Percentiles rank a stretch among this genome's conserved stretches.
These are phyloP conservation scores for Elsinoe perseae DNA, from an alignment of 2,329 filamentous ascomycete genomes.

Conservation along the genomic window DNA sequence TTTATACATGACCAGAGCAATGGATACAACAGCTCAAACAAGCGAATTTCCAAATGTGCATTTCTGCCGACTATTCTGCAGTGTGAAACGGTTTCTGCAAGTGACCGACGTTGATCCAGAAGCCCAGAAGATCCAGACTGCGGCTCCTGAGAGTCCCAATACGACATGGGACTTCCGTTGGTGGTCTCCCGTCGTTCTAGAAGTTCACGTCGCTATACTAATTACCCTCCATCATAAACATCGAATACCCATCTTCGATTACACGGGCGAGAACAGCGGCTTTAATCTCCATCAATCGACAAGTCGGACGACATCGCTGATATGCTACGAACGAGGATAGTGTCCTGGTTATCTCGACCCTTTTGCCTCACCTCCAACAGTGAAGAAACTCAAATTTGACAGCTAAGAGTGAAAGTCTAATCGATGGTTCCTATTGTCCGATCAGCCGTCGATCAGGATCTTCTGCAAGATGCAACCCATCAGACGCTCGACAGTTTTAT, in stretches of 20 bases:
- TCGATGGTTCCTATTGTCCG: background rate
- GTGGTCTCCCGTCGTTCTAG: slow-evolving; percentile 9
- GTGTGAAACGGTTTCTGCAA: background rate
- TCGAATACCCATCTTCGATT: background rate
- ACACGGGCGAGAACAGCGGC: no score
- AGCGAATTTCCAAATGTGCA: background rate
- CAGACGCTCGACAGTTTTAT: background rate
- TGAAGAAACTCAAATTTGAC: background rate
- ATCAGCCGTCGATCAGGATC: background rate
- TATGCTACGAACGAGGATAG: background rate
- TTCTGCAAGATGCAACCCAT: background rate
- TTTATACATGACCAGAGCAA: background rate
- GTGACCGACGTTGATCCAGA: background rate
- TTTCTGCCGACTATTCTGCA: background rate
- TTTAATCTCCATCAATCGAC: background rate
- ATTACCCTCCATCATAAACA: background rate
- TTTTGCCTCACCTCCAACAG: background rate
- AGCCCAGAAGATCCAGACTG: slow-evolving; percentile 1
- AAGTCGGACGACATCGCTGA: no score
- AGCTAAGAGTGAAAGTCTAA: background rate
- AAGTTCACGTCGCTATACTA: background rate
- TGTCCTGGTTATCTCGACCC: background rate
- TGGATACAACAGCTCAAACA: background rate
- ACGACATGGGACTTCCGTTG: background rate
- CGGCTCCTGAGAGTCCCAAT: background rate